Conservation (phyloP, 2,329 filamentous ascomycete genomes). For the Meredithiella fracta region DNA sequence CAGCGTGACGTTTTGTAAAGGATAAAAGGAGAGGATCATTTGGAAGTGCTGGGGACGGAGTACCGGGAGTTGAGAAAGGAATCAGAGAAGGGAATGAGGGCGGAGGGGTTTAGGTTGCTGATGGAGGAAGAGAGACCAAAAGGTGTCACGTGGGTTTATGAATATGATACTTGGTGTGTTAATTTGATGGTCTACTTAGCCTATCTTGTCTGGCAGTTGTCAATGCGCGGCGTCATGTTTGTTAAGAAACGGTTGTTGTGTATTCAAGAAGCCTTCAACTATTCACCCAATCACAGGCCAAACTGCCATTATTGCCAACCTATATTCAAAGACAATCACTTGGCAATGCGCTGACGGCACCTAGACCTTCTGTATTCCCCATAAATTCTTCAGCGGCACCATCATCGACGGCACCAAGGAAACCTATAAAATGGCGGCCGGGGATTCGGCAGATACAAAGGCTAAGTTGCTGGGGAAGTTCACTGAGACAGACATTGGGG, state of each 20-base stretch:
- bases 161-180: slow-evolving; percentile 38
- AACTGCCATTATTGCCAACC: slow-evolving; percentile 29
- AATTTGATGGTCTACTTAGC: slow-evolving; percentile 38
- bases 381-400: slow-evolving; percentile 45
- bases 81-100: slow-evolving; percentile 20
- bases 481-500: slow-evolving; percentile 22
- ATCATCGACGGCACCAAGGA: slow-evolving; percentile 52
- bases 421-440: slow-evolving; percentile 35
- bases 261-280: background rate
- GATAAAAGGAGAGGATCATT: slow-evolving; percentile 35
- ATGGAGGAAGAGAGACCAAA: slow-evolving; percentile 24
- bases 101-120: slow-evolving; percentile 26
- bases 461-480: slow-evolving; percentile 28
- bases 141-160: slow-evolving; percentile 29
- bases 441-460: slow-evolving; percentile 31
- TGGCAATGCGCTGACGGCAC: slow-evolving; percentile 44
- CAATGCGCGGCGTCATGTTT: slow-evolving; percentile 19
- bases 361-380: slow-evolving; percentile 47
- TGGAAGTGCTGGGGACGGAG: slow-evolving; percentile 25
- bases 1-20: slow-evolving; percentile 31
- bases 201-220: slow-evolving; percentile 26
- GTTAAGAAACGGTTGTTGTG: slow-evolving; percentile 21
- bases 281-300: slow-evolving; percentile 22
- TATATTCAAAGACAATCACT: slow-evolving; percentile 32
- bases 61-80: slow-evolving; percentile 25